Evolutionary conservation across 2,329 filamentous ascomycete species (phyloP).

Genomic region (Fusarium papillatum): DNA sequence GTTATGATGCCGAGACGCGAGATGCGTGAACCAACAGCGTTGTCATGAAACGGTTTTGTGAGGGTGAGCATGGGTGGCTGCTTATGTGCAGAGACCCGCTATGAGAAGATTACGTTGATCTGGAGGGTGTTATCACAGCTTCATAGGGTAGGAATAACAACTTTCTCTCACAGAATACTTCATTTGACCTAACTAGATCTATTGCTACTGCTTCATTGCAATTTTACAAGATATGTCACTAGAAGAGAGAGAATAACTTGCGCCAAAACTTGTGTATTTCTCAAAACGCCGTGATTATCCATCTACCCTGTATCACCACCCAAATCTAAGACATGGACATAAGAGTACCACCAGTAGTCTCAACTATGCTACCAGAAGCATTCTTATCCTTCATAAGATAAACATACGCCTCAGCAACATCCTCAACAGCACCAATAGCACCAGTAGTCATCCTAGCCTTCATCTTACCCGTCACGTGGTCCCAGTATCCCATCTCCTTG

Average conservation of each 20-base stretch:
- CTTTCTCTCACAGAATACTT: no score
- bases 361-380: conserved; percentile 33
- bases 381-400: conserved; percentile 42
- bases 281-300: background rate
- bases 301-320: background rate
- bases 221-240: background rate
- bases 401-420: conserved; percentile 38
- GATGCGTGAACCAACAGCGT: background rate
- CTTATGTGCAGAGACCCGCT: background rate
- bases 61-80: background rate
- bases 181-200: no score
- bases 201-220: background rate
- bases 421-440: conserved; percentile 26
- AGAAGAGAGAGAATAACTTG: background rate
- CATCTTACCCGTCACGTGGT: conserved; percentile 19
- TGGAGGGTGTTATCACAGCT: background rate
- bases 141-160: background rate
- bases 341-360: conserved; percentile 36
- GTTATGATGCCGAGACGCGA: conserved; percentile 26
- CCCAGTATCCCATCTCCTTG: conserved; percentile 33
- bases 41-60: background rate
- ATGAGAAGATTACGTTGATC: background rate
- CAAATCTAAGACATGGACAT: conserved; percentile 27
- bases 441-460: conserved; percentile 35
- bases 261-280: background rate